Base-by-base conservation (phyloP, 75 land plant species). In the Adiantum capillusveneris region DNA sequence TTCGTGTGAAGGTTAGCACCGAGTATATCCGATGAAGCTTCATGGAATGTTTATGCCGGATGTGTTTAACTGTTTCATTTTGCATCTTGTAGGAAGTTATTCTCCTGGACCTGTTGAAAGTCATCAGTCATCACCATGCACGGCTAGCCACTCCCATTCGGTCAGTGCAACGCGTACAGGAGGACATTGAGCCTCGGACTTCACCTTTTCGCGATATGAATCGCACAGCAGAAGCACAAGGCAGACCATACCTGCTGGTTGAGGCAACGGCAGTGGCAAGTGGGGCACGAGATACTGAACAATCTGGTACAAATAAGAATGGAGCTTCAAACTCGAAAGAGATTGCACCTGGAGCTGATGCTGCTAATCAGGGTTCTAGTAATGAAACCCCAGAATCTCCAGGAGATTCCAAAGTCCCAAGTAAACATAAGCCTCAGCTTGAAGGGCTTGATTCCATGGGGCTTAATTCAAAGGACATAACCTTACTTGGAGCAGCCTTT, bases 111-210 rank as follows among this genome's bases (percentile, higher is more conserved):
- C 83, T 93, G 50, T 62, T 93, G 42, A 88, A 76, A 64, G 87
- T 93, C n/a, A 86, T 93, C 54, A 83, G 90, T 59, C 98, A 93
- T 53, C 98, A 93, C 60, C 62, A 78, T 62, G 98, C 98, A 6
- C 80, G 98, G 22, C 74, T 93, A 43, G 98, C 98, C 29, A 93
- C 98, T 22, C 98, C 98, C 27, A 88, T 93, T n/a, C 84, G 98
- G 9, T 79, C 98, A 1, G 64, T 94, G 9, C 90, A 86, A 62
- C 87, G 88, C 55, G 73, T 82, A 51, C 57, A 69, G 39, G 81
- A 73, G 67, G 90, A 89, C 36, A 65, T 54, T n/a, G 85, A 86
- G 61, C 20, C 68, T 20, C 48, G 78, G 14, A 77, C 79, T 58
- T 20, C 80, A 11, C 87, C 96, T 44, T 89, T 75, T 63, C 63